A percentile compares a stretch with the other conserved stretches of the same genome.
These are phyloP conservation scores for Collariella sp. DNA, from an alignment of 495 filamentous ascomycete genomes.

Conservation along the genomic window DNA sequence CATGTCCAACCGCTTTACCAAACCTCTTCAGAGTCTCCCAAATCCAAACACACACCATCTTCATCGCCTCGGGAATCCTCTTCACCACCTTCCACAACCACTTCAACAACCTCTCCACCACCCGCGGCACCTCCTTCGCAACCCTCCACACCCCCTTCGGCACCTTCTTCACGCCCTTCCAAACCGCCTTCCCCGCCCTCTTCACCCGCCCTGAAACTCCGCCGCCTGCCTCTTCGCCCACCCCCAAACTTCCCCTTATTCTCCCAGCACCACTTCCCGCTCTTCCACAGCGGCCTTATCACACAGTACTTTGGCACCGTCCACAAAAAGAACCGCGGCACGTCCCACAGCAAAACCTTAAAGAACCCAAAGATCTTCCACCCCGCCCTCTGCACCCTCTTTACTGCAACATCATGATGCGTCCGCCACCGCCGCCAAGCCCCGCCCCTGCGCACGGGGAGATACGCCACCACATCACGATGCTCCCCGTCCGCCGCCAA, in stretches of 20 bases:
- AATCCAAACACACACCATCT: slow-evolving; percentile 25
- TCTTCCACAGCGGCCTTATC: slow-evolving; percentile 6
- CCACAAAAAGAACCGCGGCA: slow-evolving; percentile 27
- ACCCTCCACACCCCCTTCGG: slow-evolving; percentile 16
- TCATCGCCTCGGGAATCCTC: slow-evolving; percentile 24
- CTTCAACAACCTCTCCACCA: slow-evolving; percentile 11
- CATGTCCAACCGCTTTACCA: slow-evolving; percentile 20
- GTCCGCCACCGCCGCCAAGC: slow-evolving; percentile 23
- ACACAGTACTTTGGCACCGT: slow-evolving; percentile 17
- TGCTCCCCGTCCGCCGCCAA: slow-evolving; percentile 24
- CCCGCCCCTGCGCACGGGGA: slow-evolving; percentile 27
- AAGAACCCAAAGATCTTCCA: slow-evolving; percentile 17
- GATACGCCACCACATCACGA: slow-evolving; percentile 24
- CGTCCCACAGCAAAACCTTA: slow-evolving; percentile 22
- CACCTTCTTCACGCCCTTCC: slow-evolving; percentile 18
- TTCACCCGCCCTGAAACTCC: slow-evolving; percentile 8
- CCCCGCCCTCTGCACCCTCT: slow-evolving; percentile 15
- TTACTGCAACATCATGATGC: slow-evolving; percentile 16
- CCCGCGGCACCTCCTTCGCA: slow-evolving; percentile 15
- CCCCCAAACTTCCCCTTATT: slow-evolving; percentile 23
- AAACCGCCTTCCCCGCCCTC: slow-evolving; percentile 14
- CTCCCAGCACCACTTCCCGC: slow-evolving; percentile 20
- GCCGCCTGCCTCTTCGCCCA: slow-evolving; percentile 16
- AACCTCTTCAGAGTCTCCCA: slow-evolving; percentile 23
- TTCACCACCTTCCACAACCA: slow-evolving; percentile 20